phyloP scores from a whole-genome alignment of 257 asterid genomes.

The Ilex aquifolium region DNA sequence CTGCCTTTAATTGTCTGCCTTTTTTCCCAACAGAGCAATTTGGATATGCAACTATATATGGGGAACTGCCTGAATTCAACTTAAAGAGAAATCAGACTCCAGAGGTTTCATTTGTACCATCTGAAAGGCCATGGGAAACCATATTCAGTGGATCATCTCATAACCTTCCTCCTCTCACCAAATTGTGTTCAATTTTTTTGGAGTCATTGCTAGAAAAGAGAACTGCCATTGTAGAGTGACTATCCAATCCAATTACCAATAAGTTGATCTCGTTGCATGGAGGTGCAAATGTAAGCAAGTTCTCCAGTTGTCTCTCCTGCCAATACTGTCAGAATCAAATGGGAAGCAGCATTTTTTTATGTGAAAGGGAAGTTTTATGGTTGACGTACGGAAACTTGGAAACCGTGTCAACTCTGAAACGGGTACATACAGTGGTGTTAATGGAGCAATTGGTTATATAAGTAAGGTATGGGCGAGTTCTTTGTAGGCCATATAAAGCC shows the following conservation, averaged over 20 bases:
- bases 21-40: slow-evolving; percentile 30
- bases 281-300: slow-evolving; percentile 9
- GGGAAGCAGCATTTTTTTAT: neutral
- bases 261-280: neutral
- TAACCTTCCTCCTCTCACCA: slow-evolving; percentile 70
- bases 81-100: slow-evolving; percentile 29
- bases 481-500: too few relatives aligned
- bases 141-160: slow-evolving; percentile 84
- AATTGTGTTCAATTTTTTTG: slow-evolving; percentile 57
- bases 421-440: too few relatives aligned
- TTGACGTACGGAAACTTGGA: too few relatives aligned
- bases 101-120: slow-evolving; percentile 20
- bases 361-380: too few relatives aligned
- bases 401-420: too few relatives aligned
- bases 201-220: slow-evolving; percentile 74
- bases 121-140: slow-evolving; percentile 56
- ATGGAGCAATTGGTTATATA: too few relatives aligned
- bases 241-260: neutral
- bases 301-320: slow-evolving; percentile 28
- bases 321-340: slow-evolving; percentile 33
- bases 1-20: neutral
- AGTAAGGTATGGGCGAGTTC: too few relatives aligned
- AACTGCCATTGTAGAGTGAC: slow-evolving; percentile 31
- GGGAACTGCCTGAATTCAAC: slow-evolving; percentile 60
- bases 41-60: slow-evolving; percentile 72